Conservation (phyloP, 1,139 yeast species). For the Suhomyces chickasaworum region DNA sequence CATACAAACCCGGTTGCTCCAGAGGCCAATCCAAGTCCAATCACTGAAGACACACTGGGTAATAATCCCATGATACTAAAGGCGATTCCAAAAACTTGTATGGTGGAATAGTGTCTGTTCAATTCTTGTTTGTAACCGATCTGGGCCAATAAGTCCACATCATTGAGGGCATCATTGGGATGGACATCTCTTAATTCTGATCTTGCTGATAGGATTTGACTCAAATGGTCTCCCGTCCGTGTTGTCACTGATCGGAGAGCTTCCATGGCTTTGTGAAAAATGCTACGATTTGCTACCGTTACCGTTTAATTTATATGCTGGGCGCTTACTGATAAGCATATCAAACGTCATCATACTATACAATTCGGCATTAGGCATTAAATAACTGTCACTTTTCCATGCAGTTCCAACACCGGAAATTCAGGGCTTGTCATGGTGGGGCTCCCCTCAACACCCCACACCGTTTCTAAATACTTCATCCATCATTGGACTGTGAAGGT, state of each 20-base stretch:
- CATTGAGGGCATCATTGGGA: slow-evolving; percentile 32
- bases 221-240: slow-evolving; percentile 10
- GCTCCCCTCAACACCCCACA: too few species aligned
- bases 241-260: slow-evolving; percentile 8
- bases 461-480: too few species aligned
- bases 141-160: slow-evolving; percentile 52
- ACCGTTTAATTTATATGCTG: neutral
- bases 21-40: slow-evolving; percentile 43
- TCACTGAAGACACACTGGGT: slow-evolving; percentile 47
- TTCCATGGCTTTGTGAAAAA: slow-evolving; percentile 3
- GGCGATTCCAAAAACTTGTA: slow-evolving; percentile 56
- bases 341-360: neutral
- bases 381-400: neutral
- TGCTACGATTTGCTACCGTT: neutral
- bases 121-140: slow-evolving; percentile 58
- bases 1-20: slow-evolving; percentile 64
- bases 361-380: neutral
- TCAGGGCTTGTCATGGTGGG: too few species aligned
- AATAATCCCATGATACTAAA: slow-evolving; percentile 55
- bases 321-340: neutral
- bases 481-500: too few species aligned
- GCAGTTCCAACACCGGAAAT: too few species aligned
- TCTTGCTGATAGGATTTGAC: slow-evolving; percentile 11
- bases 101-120: slow-evolving; percentile 47
- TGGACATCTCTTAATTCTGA: slow-evolving; percentile 21